Conservation (phyloP, 2,329 filamentous ascomycete genomes). For the Albifimbria verrucaria region DNA sequence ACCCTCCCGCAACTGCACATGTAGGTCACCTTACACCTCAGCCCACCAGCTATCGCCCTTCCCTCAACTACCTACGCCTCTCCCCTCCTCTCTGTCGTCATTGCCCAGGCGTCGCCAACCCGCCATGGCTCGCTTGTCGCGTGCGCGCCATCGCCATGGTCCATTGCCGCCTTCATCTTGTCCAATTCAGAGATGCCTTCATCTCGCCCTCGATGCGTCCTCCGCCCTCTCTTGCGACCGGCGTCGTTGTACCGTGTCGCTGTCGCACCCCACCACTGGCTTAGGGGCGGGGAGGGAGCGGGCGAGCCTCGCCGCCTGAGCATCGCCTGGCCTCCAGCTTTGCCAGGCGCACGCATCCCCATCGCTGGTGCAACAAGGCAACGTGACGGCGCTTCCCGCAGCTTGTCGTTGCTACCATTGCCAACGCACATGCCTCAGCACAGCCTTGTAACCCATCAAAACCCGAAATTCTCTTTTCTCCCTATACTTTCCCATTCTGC, state of each 20-base stretch:
- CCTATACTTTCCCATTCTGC: no score
- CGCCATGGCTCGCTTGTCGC: not conserved
- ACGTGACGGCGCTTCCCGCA: not conserved
- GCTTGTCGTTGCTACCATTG: not conserved
- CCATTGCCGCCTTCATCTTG: not conserved
- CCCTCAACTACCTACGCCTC: conserved; percentile 17
- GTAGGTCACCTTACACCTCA: not conserved
- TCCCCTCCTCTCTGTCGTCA: conserved; percentile 37
- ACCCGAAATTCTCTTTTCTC: no score
- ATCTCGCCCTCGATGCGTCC: not conserved
- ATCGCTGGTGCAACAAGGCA: not conserved
- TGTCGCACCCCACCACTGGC: not conserved
- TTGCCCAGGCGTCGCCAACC: conserved; percentile 17
- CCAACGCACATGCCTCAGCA: no score
- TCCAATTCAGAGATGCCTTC: not conserved
- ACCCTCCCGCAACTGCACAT: not conserved
- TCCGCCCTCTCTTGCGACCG: not conserved
- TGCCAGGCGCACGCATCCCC: not conserved
- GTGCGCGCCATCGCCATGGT: not conserved
- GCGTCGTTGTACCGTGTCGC: not conserved
- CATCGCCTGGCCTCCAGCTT: not conserved
- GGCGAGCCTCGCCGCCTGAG: not conserved
- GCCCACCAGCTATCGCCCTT: conserved; percentile 9
- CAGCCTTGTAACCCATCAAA: no score
- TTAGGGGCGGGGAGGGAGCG: not conserved